Conservation (phyloP, 2,329 filamentous ascomycete genomes). For the Colletotrichum horii region DNA sequence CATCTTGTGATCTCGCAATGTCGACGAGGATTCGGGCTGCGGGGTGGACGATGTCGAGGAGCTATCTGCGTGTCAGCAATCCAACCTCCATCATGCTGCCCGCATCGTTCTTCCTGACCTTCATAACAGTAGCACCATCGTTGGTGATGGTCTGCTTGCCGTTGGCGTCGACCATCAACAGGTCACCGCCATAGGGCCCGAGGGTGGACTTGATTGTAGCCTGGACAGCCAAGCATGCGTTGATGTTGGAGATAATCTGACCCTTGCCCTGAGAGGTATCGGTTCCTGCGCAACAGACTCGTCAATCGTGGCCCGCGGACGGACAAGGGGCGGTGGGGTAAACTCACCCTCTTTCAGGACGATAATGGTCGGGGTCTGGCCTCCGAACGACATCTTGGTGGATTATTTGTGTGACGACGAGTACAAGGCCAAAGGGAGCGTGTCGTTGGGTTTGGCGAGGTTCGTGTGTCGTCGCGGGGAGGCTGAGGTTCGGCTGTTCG, state of each 20-base stretch:
- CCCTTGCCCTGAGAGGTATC: conserved; percentile 97
- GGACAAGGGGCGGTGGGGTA: conserved; percentile 42
- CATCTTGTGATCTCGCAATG: conserved; percentile 98
- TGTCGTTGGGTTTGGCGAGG: background rate
- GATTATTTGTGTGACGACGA: background rate
- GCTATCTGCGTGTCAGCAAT: conserved; percentile 50
- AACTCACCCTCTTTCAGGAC: conserved; percentile 92
- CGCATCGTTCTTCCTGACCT: conserved; percentile 59
- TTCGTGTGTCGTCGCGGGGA: conserved; percentile 12
- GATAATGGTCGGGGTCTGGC: conserved; percentile 96
- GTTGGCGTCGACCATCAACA: conserved; percentile 95
- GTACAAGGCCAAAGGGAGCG: background rate
- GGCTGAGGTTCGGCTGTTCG: conserved; percentile 18
- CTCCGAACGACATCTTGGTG: conserved; percentile 87
- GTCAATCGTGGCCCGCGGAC: conserved; percentile 23
- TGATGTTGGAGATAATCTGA: conserved; percentile 97
- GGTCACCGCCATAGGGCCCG: conserved; percentile 94
- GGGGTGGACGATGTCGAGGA: conserved; percentile 97
- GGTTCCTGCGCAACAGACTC: conserved; percentile 68
- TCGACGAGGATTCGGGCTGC: conserved; percentile 97
- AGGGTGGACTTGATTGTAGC: conserved; percentile 94
- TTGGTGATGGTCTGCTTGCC: conserved; percentile 98
- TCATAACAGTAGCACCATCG: conserved; percentile 99
- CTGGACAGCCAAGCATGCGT: conserved; percentile 95
- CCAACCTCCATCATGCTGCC: background rate